phyloP scores from a whole-genome alignment of 768 basidiomycete species.

The Amanita subjunquillea region DNA sequence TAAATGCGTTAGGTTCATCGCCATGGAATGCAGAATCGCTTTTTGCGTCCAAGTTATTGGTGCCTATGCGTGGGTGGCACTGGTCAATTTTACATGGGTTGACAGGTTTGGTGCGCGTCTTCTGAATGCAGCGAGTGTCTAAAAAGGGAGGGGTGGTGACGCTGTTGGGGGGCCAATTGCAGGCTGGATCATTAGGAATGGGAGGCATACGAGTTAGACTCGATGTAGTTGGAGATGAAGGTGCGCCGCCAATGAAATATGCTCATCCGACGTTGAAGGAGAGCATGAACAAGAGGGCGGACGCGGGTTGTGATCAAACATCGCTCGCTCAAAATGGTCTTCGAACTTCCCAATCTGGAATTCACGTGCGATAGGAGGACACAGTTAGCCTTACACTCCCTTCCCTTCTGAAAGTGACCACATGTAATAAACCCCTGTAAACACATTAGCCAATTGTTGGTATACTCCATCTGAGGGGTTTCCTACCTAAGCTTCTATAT shows the following conservation, averaged over 20 bases:
- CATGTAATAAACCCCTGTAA: conserved; percentile 73
- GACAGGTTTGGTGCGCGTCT: neutral
- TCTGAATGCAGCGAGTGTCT: neutral
- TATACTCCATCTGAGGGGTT: neutral
- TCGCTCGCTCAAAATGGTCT: neutral
- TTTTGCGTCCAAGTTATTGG: neutral
- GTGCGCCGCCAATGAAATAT: neutral
- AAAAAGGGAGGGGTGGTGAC: neutral
- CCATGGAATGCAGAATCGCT: neutral
- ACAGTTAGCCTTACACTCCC: neutral
- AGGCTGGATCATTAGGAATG: neutral
- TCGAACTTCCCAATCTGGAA: neutral
- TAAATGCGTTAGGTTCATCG: neutral
- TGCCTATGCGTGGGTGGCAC: neutral
- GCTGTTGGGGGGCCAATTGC: neutral
- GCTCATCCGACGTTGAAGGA: neutral
- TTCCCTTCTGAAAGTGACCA: conserved; percentile 59
- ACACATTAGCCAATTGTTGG: neutral
- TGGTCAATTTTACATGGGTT: neutral
- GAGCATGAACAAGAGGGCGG: neutral
- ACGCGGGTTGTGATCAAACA: neutral
- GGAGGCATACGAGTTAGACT: neutral
- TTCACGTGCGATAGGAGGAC: neutral
- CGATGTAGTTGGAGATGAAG: neutral
- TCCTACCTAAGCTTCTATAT: conserved; percentile 69